phyloP scores from a whole-genome alignment of 2,329 filamentous ascomycete species.

The Ilyonectria mors-panacis region DNA sequence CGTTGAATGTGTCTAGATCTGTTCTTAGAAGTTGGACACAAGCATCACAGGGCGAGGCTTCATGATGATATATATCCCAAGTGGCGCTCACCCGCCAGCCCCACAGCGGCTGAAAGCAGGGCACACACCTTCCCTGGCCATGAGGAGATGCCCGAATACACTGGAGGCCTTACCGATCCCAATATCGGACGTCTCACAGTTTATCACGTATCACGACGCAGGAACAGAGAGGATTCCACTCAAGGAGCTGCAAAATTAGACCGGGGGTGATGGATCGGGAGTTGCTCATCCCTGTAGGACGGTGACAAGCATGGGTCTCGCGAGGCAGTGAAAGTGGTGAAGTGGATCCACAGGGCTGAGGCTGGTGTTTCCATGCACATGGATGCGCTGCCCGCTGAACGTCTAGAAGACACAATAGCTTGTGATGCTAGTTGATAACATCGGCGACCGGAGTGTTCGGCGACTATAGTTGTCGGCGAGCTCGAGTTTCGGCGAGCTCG shows the following conservation, averaged over 20 bases:
- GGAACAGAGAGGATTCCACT: background rate
- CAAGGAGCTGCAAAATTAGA: background rate
- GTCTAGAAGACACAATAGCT: background rate
- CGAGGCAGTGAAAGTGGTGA: background rate
- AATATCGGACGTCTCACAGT: background rate
- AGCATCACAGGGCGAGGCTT: background rate
- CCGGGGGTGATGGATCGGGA: background rate
- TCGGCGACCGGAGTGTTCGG: background rate
- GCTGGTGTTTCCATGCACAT: background rate
- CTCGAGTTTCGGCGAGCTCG: background rate
- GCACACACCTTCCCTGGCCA: background rate
- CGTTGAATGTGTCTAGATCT: background rate
- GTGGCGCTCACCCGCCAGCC: background rate
- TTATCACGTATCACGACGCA: background rate
- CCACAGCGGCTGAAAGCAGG: background rate
- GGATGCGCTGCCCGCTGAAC: background rate
- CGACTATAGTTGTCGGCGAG: background rate
- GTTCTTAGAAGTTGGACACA: background rate
- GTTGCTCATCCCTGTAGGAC: background rate
- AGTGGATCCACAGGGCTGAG: slow-evolving; percentile 28
- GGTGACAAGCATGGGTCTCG: background rate
- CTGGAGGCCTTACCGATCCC: background rate
- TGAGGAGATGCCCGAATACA: background rate
- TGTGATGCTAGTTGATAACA: background rate
- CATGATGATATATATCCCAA: background rate